Base-by-base conservation (phyloP, 345 rosid genomes). In the Rubroshorea leprosula region DNA sequence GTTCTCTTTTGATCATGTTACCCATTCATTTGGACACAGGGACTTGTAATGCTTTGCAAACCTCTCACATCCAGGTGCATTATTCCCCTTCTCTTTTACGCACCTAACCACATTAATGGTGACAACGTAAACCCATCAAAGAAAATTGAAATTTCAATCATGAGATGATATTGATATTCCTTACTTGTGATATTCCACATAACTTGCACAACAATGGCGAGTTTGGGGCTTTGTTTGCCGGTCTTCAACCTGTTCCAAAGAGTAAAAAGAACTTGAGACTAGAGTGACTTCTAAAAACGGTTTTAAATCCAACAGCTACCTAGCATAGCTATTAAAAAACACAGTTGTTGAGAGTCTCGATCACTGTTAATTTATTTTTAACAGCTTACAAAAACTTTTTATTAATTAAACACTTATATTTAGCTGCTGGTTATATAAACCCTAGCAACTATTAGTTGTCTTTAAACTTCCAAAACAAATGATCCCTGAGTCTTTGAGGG, bases 21-120 rank as follows among this genome's bases (percentile, higher is more conserved):
- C 78, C 82, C 82, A 74, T 59, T 74, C 78, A 18, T 9, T n/a
- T 16, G 76, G 82, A 49, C 82, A 74, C n/a, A 68, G 8, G 0
- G 82, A 67, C 10, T 65, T 64, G 23, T 44, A 77, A 60, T 65
- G 68, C 66, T 55, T 70, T 3, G 64, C 76, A 50, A 65, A 47
- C 57, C 58, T 71, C 57, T 68, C 62, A 23, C 76, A 56, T 3
- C 68, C 72, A 2, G 59, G 16, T 7, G 62, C 71, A 39, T 60
- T 44, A 1, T 58, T 54, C 5, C 66, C 68, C 14, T 76, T 64
- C 25, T 64, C 68, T 45, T 64, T 18, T 4, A 66, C 49, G 50
- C 76, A 74, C 70, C 78, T 77, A 20, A 35, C 5, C 41, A 27
- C 31, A 27, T 27, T 3, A 4, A 35, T 35, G 12, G 11, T 13